phyloP scores from a whole-genome alignment of 345 rosid species.

The Hypericum perforatum region DNA sequence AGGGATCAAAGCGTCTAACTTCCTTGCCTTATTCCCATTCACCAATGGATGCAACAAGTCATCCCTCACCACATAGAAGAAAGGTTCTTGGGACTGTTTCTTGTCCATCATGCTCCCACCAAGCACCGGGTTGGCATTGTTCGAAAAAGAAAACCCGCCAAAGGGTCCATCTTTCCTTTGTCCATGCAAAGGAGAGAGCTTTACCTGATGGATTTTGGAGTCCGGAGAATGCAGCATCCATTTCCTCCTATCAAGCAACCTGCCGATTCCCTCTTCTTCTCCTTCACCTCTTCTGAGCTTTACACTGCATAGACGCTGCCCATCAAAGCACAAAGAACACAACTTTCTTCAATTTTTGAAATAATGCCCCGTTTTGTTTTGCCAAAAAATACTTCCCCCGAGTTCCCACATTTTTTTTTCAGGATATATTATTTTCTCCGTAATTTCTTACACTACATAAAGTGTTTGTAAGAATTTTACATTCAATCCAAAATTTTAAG shows the following conservation, averaged over 20 bases:
- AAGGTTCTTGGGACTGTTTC: slow-evolving; percentile 20
- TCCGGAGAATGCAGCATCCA: slow-evolving; percentile 60
- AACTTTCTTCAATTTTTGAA: no score
- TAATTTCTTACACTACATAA: no score
- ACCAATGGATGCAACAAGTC: slow-evolving; percentile 84
- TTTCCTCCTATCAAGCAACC: slow-evolving; percentile 51
- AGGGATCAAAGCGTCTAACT: slow-evolving; percentile 70
- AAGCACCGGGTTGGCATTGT: slow-evolving; percentile 31
- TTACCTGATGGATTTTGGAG: slow-evolving; percentile 47
- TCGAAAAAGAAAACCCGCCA: slow-evolving; percentile 22
- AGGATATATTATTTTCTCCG: no score
- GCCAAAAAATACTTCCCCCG: no score
- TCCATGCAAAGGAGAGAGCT: slow-evolving; percentile 23
- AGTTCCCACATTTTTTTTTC: no score
- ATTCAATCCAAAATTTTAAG: no score
- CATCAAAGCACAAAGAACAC: no score
- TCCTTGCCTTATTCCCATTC: slow-evolving; percentile 89
- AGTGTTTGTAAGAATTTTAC: no score
- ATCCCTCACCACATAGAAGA: slow-evolving; percentile 71
- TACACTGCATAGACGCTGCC: no score
- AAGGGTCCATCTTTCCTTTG: slow-evolving; percentile 15
- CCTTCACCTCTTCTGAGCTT: not conserved
- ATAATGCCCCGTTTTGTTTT: no score
- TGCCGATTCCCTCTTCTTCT: slow-evolving; percentile 27
- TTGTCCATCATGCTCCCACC: slow-evolving; percentile 22